Evolutionary conservation across 1,139 yeast genomes (phyloP).

Genomic region (Protomyces inouyei): DNA sequence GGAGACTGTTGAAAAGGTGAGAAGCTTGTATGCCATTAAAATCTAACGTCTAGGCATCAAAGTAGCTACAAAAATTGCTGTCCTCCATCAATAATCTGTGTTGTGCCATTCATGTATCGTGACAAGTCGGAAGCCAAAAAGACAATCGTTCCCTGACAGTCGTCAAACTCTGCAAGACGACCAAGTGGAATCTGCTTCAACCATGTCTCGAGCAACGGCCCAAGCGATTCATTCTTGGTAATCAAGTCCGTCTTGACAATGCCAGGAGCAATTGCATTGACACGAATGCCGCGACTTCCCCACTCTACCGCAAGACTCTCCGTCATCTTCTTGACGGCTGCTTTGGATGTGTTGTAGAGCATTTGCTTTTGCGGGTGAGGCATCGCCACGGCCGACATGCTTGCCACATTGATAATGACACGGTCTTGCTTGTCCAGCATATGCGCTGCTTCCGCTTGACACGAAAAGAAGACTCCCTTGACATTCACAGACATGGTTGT

Average conservation of each 20-base stretch:
- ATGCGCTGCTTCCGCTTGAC: conserved; percentile 66
- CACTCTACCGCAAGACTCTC: conserved; percentile 56
- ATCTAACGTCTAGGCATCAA: not conserved
- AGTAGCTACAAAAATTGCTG: conserved; percentile 11
- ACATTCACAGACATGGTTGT: conserved; percentile 59
- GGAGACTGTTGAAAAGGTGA: conserved; percentile 20
- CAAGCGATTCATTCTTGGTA: conserved; percentile 16
- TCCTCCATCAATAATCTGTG: conserved; percentile 67
- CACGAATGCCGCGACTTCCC: conserved; percentile 52
- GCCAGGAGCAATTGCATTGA: conserved; percentile 56
- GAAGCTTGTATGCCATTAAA: not conserved
- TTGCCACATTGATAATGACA: conserved; percentile 55
- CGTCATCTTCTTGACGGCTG: conserved; percentile 54
- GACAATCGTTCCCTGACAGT: conserved; percentile 63
- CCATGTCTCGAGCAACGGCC: conserved; percentile 39
- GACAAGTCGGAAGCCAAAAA: conserved; percentile 62
- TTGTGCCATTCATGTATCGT: conserved; percentile 62
- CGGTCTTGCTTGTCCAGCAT: conserved; percentile 52
- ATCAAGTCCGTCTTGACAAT: conserved; percentile 49
- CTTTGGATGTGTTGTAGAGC: conserved; percentile 57
- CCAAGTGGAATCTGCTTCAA: conserved; percentile 36
- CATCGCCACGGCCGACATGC: conserved; percentile 62
- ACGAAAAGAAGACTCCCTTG: conserved; percentile 69
- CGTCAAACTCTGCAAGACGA: conserved; percentile 42
- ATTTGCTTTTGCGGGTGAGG: conserved; percentile 63